Conservation (phyloP, 352 stramenopile species). For the Globisporangium abappressorium region DNA sequence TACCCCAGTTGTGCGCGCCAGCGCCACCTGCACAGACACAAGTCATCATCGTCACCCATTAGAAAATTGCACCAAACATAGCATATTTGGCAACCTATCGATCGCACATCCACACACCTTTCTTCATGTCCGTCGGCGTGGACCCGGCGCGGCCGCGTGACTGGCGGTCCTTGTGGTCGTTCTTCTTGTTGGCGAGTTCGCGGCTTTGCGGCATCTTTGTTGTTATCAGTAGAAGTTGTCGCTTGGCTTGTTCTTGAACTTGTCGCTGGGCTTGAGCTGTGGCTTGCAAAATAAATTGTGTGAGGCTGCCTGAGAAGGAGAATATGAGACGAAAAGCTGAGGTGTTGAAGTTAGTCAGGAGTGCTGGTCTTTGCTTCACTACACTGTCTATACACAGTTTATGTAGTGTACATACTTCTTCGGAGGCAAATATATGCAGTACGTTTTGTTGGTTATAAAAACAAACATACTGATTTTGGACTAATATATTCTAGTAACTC, state of each 20-base stretch:
- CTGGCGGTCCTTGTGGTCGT: slow-evolving; percentile 80
- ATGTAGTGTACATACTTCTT: neutral
- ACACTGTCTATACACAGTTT: neutral
- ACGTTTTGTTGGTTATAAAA: neutral
- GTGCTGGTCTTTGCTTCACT: neutral
- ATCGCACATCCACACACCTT: slow-evolving; percentile 5
- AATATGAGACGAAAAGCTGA: neutral
- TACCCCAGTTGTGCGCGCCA: slow-evolving; percentile 80
- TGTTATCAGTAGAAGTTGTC: slow-evolving; percentile 13
- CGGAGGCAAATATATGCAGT: neutral
- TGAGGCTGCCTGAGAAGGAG: neutral
- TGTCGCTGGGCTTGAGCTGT: slow-evolving; percentile 1
- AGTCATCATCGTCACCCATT: slow-evolving; percentile 4
- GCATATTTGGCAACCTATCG: neutral
- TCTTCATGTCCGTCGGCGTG: slow-evolving; percentile 12
- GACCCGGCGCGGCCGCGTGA: slow-evolving; percentile 45
- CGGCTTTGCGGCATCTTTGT: slow-evolving; percentile 73
- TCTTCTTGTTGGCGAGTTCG: slow-evolving; percentile 83
- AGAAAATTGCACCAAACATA: neutral
- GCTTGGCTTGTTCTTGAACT: neutral
- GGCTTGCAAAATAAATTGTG: slow-evolving; percentile 13
- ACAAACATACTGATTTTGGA: neutral
- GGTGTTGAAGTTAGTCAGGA: neutral
- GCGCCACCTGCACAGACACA: slow-evolving; percentile 46
- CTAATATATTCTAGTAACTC: neutral